Evolutionary conservation across 2,329 filamentous ascomycete genomes (phyloP), one percentile per base, ranked within the genome.

Genomic region (Hypoxylon sp.): DNA sequence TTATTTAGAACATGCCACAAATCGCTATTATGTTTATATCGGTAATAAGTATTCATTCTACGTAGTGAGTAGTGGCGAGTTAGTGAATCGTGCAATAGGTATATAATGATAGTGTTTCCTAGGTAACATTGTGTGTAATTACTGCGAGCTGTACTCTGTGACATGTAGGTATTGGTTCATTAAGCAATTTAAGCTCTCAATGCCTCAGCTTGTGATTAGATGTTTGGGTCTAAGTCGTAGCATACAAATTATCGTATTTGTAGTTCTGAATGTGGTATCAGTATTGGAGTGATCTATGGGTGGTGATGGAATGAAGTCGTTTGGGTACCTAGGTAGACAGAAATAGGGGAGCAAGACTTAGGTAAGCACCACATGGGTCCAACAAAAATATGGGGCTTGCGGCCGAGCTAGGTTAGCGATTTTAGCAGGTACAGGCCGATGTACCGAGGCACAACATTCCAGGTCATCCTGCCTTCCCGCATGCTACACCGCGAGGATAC

Each of bases 371-470:
- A 41, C n/a, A 41, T 41, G 37, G n/a, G n/a, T 4, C 8, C 8
- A 19, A 6, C 37, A 41, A 10, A 6, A 34, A 6, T 34, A 34
- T 15, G 32, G 8, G 32, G 32, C 8, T 10, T 10, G 32, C 24
- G 7, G 24, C 24, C 24, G 37, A 41, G 15, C n/a, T 6, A 15
- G 13, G 8, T 17, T 39, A 41, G 37, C 15, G 37, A 41, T 19
- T 41, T 41, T 41, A 17, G n/a, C 30, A 34, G 11, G 8, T n/a
- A n/a, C 19, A n/a, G 56, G 56, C 64, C 64, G 64, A 67, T 44
- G 28, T 46, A 59, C 64, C 64, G 64, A 67, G 64, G 64, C 52
- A 56, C 55, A 67, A 51, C 26, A 51, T 53, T 34, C 52, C 30
- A 24, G 15, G 24, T 56, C 62, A 65, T 61, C 48, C 52, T 59